Conservation (phyloP, 2,329 filamentous ascomycete genomes). For the Lizonia empirigonia region DNA sequence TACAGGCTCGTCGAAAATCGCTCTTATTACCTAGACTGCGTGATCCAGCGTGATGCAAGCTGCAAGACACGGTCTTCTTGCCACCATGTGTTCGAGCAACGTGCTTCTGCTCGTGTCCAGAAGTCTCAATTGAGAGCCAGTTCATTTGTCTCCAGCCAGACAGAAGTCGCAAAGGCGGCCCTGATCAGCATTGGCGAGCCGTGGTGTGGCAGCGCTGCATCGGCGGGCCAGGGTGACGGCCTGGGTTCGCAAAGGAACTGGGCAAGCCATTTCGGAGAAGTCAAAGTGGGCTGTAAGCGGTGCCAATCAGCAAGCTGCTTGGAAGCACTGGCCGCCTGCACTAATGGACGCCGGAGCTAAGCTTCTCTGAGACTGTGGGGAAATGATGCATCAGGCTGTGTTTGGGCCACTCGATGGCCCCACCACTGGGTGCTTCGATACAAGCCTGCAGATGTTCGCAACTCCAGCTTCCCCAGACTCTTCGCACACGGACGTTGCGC, state of each 20-base stretch:
- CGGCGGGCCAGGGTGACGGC: conserved; percentile 8
- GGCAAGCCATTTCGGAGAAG: conserved; percentile 23
- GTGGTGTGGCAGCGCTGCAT: conserved; percentile 17
- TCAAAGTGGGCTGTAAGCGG: conserved; percentile 25
- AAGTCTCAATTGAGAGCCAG: not conserved
- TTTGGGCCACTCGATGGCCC: conserved; percentile 11
- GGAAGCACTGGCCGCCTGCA: conserved; percentile 9
- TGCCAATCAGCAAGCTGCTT: conserved; percentile 15
- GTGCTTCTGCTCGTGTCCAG: not conserved
- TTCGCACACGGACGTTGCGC: conserved; percentile 17
- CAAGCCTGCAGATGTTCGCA: conserved; percentile 17
- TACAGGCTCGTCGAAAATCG: conserved; percentile 11
- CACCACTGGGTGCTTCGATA: conserved; percentile 3
- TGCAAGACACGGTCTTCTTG: conserved; percentile 4
- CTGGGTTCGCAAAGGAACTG: conserved; percentile 10
- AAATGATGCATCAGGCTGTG: conserved; percentile 16
- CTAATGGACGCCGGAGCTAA: conserved; percentile 23
- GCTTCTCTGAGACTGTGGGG: conserved; percentile 28
- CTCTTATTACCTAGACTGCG: conserved; percentile 6
- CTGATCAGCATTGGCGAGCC: conserved; percentile 13
- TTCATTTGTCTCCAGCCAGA: not conserved
- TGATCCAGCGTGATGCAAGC: conserved; percentile 1
- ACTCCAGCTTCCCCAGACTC: conserved; percentile 36
- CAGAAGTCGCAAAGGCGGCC: conserved; percentile 6
- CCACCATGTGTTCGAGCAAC: not conserved